Conservation (phyloP, 2,329 filamentous ascomycete species). For the Exserohilum turcica region DNA sequence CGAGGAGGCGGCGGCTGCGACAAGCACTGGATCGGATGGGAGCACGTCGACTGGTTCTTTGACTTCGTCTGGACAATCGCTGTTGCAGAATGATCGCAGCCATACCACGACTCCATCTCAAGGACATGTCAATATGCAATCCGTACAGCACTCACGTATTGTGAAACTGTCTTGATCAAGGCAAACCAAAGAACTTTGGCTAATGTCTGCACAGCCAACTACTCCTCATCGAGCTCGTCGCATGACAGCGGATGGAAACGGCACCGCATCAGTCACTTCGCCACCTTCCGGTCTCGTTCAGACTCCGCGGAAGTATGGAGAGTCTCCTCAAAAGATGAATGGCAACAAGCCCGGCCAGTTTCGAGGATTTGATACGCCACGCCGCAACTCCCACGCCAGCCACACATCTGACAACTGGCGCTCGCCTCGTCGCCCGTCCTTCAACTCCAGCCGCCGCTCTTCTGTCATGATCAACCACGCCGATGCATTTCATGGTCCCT, state of each 20-base stretch:
- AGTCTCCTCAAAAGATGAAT: conserved; percentile 10
- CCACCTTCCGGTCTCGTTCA: neutral
- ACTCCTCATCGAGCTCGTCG: conserved; percentile 10
- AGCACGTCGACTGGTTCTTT: conserved; percentile 17
- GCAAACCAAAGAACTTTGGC: neutral
- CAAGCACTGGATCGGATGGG: conserved; percentile 10
- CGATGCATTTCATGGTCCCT: conserved; percentile 2
- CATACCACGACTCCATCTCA: conserved; percentile 3
- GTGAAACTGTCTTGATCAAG: conserved; percentile 11
- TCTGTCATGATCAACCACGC: conserved; percentile 3
- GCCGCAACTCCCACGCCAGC: conserved; percentile 6
- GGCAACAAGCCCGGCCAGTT: neutral
- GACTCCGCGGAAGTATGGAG: conserved; percentile 1
- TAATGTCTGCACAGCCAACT: conserved; percentile 2
- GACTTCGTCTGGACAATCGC: conserved; percentile 18
- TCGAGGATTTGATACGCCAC: neutral
- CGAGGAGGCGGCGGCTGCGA: conserved; percentile 6
- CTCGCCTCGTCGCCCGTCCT: conserved; percentile 3
- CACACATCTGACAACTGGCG: conserved; percentile 7
- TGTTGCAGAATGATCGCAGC: conserved; percentile 5
- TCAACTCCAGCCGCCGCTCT: conserved; percentile 6
- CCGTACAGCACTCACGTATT: conserved; percentile 6
- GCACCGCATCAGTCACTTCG: conserved; percentile 1
- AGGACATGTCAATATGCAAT: conserved; percentile 1
- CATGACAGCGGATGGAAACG: neutral